phyloP scores from a whole-genome alignment of 2,329 filamentous ascomycete genomes.

The Ophiostoma piceae region DNA sequence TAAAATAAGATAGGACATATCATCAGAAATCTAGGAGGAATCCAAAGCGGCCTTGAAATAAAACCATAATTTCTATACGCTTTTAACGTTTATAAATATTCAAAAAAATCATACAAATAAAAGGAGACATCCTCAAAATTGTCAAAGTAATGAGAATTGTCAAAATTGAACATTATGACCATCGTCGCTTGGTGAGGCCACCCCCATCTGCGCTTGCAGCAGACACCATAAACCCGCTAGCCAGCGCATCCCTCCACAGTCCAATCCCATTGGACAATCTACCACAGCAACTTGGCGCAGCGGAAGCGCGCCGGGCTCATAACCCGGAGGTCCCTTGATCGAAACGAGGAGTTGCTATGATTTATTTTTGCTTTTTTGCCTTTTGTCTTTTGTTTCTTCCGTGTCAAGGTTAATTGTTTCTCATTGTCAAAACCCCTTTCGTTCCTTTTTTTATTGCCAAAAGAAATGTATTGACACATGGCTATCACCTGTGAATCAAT shows the following conservation, averaged over 20 bases:
- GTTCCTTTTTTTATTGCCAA: neutral
- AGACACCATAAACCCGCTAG: neutral
- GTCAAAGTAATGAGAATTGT: too few species aligned
- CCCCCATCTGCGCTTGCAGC: neutral
- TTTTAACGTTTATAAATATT: too few species aligned
- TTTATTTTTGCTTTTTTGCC: neutral
- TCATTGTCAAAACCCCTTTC: neutral
- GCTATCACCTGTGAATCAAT: neutral
- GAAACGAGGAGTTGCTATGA: slow-evolving; percentile 11
- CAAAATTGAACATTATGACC: too few species aligned
- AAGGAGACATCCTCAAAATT: too few species aligned
- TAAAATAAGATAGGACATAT: too few species aligned
- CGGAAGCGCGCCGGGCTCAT: slow-evolving; percentile 27
- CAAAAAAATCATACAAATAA: too few species aligned
- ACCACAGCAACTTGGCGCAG: slow-evolving; percentile 25
- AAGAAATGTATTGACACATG: neutral
- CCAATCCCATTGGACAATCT: slow-evolving; percentile 1
- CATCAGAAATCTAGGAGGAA: too few species aligned
- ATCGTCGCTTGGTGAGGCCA: too few species aligned
- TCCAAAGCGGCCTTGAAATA: too few species aligned
- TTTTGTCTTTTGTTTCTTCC: neutral
- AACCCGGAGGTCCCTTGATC: slow-evolving; percentile 25
- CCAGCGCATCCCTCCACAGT: neutral
- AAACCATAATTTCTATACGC: too few species aligned
- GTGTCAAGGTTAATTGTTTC: neutral